Evolutionary conservation across 495 filamentous ascomycete species (phyloP), one percentile per base, ranked within the genome.

Genomic region (Hyaloscypha bicolor): DNA sequence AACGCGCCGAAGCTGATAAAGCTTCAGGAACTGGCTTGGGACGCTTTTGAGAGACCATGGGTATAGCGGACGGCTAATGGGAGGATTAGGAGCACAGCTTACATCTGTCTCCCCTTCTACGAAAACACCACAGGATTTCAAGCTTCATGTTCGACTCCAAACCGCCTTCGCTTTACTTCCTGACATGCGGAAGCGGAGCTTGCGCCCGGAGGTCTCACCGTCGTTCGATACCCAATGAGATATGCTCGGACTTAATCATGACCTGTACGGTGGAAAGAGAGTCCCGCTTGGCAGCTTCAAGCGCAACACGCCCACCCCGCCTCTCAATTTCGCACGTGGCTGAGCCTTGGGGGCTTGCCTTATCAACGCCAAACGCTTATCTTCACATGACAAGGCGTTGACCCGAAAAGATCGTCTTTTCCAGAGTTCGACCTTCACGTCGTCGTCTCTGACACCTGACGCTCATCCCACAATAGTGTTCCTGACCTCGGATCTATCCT

Each of bases 211-310:
- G 32, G 11, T 4, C 9, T 37, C 56, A 6, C 56, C 56, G 56
- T 6, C 3, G 0, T 6, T 59, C 19, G 53, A 56, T 25, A 25
- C 3, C 53, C 53, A 56, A 56, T 56, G 42, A 12, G 30, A 56
- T 56, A 56, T 9, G 53, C 53, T 56, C 30, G 53, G 53, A 56
- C 53, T 32, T 48, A 16, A 1, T 11, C 14, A 12, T 37, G 9
- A 6, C 9, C 16, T 48, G 42, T 59, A 59, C 56, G 56, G 56
- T 21, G 25, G 56, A 37, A 32, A 59, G 30, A 59, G 56, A 2
- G 56, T 37, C 56, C 29, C 37, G 29, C 11, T 37, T 9, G 12
- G 56, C 56, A 59, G 31, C 51, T 48, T 31, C n/a, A 31, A 60
- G 25, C 25, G 25, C 22, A 56, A 3, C 21, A 5, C 21, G 21